phyloP scores from a whole-genome alignment of 495 filamentous ascomycete genomes.

The Podospora pseudoanserina region DNA sequence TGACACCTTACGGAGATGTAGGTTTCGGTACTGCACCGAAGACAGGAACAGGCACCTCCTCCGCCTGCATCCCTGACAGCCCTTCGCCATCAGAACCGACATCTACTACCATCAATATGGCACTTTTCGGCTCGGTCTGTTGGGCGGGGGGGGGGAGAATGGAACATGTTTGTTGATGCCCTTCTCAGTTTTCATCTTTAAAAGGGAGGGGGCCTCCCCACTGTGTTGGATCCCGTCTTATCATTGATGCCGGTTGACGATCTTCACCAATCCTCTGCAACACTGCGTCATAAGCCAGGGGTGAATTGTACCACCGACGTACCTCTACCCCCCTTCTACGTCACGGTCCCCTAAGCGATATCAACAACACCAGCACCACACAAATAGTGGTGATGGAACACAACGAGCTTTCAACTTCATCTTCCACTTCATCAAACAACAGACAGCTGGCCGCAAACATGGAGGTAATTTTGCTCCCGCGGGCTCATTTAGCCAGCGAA shows the following conservation, averaged over 20 bases:
- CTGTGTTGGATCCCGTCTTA: background rate
- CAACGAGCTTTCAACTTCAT: background rate
- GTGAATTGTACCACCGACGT: background rate
- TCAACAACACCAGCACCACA: background rate
- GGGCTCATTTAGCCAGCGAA: background rate
- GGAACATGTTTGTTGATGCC: background rate
- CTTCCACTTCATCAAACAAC: background rate
- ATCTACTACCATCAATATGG: background rate
- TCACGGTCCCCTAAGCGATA: background rate
- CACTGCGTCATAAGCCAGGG: constrained; percentile 9
- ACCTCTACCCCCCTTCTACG: background rate
- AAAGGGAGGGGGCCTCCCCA: background rate
- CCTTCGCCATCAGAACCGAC: background rate
- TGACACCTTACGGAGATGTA: background rate
- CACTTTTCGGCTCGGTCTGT: too few species aligned
- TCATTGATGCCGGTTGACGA: background rate
- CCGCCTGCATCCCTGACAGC: background rate
- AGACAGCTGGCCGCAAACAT: background rate
- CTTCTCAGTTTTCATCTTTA: background rate
- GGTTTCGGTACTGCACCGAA: background rate
- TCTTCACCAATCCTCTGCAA: background rate
- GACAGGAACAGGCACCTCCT: background rate
- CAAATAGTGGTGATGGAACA: background rate
- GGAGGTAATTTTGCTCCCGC: constrained; percentile 3
- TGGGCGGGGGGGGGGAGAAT: background rate